phyloP scores from a whole-genome alignment of 805 yeast species.

The Kazachstania psychrophila region DNA sequence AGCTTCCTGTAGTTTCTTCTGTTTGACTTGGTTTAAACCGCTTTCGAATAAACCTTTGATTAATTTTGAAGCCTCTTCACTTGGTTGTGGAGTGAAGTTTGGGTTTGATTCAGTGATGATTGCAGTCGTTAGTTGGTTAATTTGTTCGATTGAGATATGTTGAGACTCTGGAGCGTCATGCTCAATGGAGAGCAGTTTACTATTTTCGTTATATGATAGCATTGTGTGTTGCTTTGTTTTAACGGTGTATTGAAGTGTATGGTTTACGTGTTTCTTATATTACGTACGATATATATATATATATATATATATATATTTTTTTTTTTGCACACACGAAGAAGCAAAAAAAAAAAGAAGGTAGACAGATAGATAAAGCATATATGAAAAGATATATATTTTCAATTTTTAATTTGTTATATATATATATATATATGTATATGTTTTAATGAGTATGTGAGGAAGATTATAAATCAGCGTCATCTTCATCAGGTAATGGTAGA shows the following conservation, averaged over 20 bases:
- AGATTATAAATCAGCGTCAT: slow-evolving; percentile 91
- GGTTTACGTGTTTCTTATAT: background rate
- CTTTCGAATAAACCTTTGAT: slow-evolving; percentile 56
- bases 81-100: slow-evolving; percentile 47
- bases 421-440: background rate
- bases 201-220: slow-evolving; percentile 22
- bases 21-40: slow-evolving; percentile 47
- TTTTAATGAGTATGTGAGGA: background rate
- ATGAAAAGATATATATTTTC: background rate
- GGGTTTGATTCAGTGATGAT: slow-evolving; percentile 37
- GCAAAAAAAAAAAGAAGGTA: background rate
- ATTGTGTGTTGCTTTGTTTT: no score
- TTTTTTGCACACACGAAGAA: background rate
- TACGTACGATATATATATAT: background rate
- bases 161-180: slow-evolving; percentile 3
- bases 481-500: slow-evolving; percentile 99
- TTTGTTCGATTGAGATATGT: slow-evolving; percentile 25
- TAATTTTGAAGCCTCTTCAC: slow-evolving; percentile 41
- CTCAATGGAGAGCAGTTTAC: slow-evolving; percentile 18
- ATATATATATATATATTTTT: background rate
- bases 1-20: slow-evolving; percentile 49
- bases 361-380: background rate
- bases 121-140: slow-evolving; percentile 30
- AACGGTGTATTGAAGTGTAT: no score
- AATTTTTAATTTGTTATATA: background rate